Conservation (phyloP, 2,329 filamentous ascomycete genomes). For the Eutypa lata region DNA sequence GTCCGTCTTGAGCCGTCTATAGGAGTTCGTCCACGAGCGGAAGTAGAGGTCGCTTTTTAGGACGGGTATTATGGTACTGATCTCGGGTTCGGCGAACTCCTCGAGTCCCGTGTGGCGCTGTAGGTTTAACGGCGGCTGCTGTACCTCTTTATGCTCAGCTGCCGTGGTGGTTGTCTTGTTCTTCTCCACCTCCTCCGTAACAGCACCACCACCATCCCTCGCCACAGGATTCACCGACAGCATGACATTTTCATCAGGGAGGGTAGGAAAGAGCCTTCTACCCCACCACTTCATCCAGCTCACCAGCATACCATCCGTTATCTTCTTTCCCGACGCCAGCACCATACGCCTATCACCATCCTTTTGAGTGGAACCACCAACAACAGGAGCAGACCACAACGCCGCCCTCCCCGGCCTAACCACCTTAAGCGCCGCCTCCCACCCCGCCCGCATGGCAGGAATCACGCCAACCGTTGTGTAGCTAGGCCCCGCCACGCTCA, state of each 20-base stretch:
- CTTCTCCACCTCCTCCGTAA: background rate
- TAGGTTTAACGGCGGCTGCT: background rate
- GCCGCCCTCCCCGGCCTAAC: constrained; percentile 11
- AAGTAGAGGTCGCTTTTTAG: constrained; percentile 1
- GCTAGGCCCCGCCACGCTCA: constrained; percentile 61
- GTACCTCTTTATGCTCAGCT: background rate
- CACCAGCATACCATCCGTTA: no score
- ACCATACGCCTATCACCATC: background rate
- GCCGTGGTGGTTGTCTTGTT: background rate
- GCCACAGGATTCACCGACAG: no score
- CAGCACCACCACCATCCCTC: no score
- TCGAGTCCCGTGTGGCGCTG: constrained; percentile 7
- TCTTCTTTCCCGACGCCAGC: no score
- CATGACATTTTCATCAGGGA: no score
- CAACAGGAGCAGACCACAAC: constrained; percentile 1
- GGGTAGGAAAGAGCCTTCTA: no score
- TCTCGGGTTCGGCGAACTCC: constrained; percentile 6
- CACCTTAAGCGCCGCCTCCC: constrained; percentile 40
- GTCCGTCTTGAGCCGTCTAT: background rate
- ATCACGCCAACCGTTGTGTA: constrained; percentile 52
- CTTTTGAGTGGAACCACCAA: background rate
- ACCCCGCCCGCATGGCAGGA: constrained; percentile 48
- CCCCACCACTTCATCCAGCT: no score
- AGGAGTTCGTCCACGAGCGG: constrained; percentile 5
- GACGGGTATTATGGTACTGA: background rate